Evolutionary conservation across 305 asterid species (phyloP).

Genomic region (Plantago coronopus): DNA sequence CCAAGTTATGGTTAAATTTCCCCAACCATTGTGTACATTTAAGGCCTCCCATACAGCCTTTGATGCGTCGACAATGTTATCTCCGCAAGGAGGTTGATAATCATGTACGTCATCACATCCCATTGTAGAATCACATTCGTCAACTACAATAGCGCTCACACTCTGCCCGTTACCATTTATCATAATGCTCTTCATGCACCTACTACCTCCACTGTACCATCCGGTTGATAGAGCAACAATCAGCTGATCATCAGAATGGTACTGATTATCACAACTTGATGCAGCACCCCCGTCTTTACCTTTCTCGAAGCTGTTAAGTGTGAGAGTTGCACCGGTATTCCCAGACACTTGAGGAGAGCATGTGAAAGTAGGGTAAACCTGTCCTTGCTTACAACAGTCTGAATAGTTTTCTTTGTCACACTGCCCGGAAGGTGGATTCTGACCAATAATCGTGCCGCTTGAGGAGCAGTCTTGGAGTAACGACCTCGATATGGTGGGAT

Average conservation of each 20-base stretch:
- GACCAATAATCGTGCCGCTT: conserved; percentile 34
- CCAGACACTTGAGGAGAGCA: conserved; percentile 31
- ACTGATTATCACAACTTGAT: conserved; percentile 31
- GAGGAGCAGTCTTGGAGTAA: too few relatives aligned
- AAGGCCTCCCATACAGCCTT: conserved; percentile 46
- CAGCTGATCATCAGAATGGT: conserved; percentile 32
- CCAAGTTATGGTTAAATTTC: conserved; percentile 31
- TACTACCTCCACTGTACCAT: conserved; percentile 30
- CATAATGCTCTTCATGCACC: conserved; percentile 31
- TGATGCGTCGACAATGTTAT: conserved; percentile 41
- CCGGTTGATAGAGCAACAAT: too few relatives aligned
- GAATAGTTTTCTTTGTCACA: conserved; percentile 30
- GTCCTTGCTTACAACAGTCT: conserved; percentile 30
- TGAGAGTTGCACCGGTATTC: conserved; percentile 28
- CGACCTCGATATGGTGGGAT: too few relatives aligned
- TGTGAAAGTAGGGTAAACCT: conserved; percentile 27
- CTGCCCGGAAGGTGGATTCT: conserved; percentile 28
- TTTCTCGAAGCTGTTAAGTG: conserved; percentile 31
- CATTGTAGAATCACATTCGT: conserved; percentile 36
- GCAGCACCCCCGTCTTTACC: conserved; percentile 33
- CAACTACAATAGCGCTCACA: conserved; percentile 38
- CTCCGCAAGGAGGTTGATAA: conserved; percentile 33
- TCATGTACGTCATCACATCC: conserved; percentile 35
- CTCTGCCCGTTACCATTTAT: conserved; percentile 32
- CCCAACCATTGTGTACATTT: conserved; percentile 35